Base-by-base conservation (phyloP, 495 filamentous ascomycete species). In the Tuber calosporum region DNA sequence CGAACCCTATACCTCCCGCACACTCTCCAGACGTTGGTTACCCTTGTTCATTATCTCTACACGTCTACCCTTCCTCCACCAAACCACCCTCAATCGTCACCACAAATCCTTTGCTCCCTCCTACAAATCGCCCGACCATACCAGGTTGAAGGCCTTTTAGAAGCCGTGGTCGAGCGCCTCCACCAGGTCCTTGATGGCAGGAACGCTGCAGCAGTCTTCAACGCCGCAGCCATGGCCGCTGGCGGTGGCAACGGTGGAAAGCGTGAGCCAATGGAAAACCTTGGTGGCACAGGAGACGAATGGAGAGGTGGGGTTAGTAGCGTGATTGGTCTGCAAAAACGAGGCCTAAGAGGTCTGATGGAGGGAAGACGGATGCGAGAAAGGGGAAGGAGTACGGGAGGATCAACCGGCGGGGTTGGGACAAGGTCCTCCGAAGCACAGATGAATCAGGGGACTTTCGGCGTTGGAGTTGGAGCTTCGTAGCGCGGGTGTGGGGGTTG, bases 181-280 rank as follows among this genome's bases (percentile, higher is more conserved):
- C 95, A 99, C 80, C 88, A 91, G 71, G 88, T 94, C 11, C 89
- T 99, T 4, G 96, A 99, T 79, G 92, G 90, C 19, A 87, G 93
- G 68, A 99, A 98, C 80, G 94, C 95, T 0, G 96, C 95, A 0
- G 95, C 96, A 22, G 93, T 98, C 20, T 99, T 98, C 87, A 99
- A 99, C 77, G 95, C 96, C 0, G 93, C 94, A 0, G 95, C 95
- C 68, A 98, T 98, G 95, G 96, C 94, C 4, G 96, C 96, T 11
- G 95, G 96, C 1, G 93, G 94, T 38, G 95, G 96, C 62, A 69
- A 75, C 11, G 78, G 78, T 19, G 78, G 77, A 34, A 71, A 76
- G 34, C 73, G 77, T n/a, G 71, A 42, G 41, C 82, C 38, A 79
- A 77, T 69, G 69, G 81, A 66, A 82, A 84, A 85, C 53, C 83